Conservation (phyloP, 2,329 filamentous ascomycete genomes). For the Colletotrichum liaoningense region DNA sequence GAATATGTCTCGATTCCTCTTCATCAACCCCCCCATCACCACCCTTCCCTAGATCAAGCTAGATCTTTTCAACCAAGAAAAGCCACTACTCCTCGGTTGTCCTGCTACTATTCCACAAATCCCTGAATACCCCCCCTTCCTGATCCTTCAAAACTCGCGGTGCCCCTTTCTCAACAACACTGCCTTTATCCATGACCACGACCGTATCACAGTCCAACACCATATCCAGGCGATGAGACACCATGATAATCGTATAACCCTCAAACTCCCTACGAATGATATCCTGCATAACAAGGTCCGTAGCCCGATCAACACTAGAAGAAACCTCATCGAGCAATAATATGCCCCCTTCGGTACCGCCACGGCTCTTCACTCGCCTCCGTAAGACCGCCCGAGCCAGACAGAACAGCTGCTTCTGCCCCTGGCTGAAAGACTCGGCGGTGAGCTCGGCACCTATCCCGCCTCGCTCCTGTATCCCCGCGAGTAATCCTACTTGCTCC, state of each 20-base stretch:
- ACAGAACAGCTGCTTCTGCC: constrained; percentile 74
- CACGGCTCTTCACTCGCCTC: constrained; percentile 41
- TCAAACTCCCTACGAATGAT: constrained; percentile 45
- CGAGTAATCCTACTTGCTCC: constrained; percentile 47
- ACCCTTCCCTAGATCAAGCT: background rate
- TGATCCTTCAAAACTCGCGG: constrained; percentile 1
- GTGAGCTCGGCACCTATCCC: constrained; percentile 53
- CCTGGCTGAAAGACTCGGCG: constrained; percentile 63
- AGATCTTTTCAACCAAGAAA: background rate
- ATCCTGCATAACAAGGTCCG: constrained; percentile 45
- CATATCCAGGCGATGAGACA: constrained; percentile 53
- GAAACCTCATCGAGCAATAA: constrained; percentile 49
- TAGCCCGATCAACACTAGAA: constrained; percentile 46
- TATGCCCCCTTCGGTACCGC: constrained; percentile 37
- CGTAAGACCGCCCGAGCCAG: constrained; percentile 69
- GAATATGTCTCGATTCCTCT: background rate
- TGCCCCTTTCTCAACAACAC: constrained; percentile 48
- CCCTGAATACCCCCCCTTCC: constrained; percentile 13
- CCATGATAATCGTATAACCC: constrained; percentile 59
- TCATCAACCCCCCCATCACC: background rate
- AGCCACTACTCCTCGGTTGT: background rate
- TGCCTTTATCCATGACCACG: constrained; percentile 55
- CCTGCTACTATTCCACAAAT: constrained; percentile 22
- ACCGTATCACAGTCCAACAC: constrained; percentile 60
- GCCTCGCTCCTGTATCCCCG: constrained; percentile 46